A percentile compares a stretch with the other conserved stretches of the same genome.
phyloP scores from a whole-genome alignment of 2,329 filamentous ascomycete genomes.

The Mariannaea sp. region DNA sequence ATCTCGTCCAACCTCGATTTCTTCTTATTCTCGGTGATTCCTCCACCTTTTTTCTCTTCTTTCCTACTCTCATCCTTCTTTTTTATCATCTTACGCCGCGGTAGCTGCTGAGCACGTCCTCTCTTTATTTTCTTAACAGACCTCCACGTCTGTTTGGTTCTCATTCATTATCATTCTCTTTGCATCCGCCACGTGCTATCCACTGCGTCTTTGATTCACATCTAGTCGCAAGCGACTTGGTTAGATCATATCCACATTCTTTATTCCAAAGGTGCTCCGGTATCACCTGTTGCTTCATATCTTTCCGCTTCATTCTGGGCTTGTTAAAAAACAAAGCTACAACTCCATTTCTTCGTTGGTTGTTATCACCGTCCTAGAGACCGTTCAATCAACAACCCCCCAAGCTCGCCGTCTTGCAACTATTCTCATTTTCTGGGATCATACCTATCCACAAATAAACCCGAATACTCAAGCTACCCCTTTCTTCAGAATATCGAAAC shows the following conservation, averaged over 20 bases:
- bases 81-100: conserved; percentile 27
- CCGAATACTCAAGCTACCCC: conserved; percentile 1
- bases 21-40: conserved; percentile 13
- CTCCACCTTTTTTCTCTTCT: conserved; percentile 29
- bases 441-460: conserved; percentile 10
- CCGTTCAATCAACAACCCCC: conserved; percentile 20
- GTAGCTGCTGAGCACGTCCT: conserved; percentile 45
- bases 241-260: conserved; percentile 32
- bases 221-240: conserved; percentile 22
- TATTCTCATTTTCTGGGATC: conserved; percentile 14
- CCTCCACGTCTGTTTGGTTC: conserved; percentile 37
- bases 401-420: too few relatives aligned
- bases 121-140: conserved; percentile 36
- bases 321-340: conserved; percentile 16
- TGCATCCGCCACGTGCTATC: conserved; percentile 30
- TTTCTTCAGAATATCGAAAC: conserved; percentile 9
- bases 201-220: conserved; percentile 29
- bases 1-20: conserved; percentile 5
- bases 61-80: conserved; percentile 30
- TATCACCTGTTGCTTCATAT: conserved; percentile 37
- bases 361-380: conserved; percentile 34
- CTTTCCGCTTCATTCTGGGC: conserved; percentile 21
- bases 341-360: conserved; percentile 26
- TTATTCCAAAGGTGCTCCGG: conserved; percentile 44
- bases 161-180: conserved; percentile 33